phyloP scores from a whole-genome alignment of 129 eudicot species.

The Deinandra increscens region DNA sequence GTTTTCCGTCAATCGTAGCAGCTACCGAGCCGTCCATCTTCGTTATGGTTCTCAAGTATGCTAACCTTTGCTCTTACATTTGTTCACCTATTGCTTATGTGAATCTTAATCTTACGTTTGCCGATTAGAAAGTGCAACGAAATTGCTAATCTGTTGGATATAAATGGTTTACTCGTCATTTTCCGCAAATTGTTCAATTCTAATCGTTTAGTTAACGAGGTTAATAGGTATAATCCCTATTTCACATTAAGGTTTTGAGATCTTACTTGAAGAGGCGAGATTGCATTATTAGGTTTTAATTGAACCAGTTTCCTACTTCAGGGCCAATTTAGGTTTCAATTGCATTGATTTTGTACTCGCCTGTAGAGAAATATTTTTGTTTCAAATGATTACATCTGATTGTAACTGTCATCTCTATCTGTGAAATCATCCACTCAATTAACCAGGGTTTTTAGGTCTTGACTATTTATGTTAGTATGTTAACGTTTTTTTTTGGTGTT shows the following conservation, averaged over 20 bases:
- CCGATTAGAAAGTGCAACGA: neutral
- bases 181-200: neutral
- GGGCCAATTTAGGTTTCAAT: neutral
- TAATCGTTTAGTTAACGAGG: neutral
- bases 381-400: neutral
- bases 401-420: neutral
- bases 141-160: neutral
- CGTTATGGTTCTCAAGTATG: constrained; percentile 73
- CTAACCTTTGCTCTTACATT: no score
- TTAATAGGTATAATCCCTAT: no score
- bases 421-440: no score
- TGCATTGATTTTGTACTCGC: neutral
- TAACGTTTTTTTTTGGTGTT: neutral
- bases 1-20: constrained; percentile 13
- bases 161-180: neutral
- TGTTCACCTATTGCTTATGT: neutral
- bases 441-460: neutral
- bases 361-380: neutral
- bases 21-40: constrained; percentile 27
- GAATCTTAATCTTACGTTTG: neutral
- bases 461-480: neutral
- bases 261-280: no score
- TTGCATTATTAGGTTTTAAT: constrained; percentile 3
- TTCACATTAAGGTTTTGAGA: no score
- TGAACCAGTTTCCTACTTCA: neutral